phyloP scores from a whole-genome alignment of 768 basidiomycete genomes.

The Naganishia onofrii region DNA sequence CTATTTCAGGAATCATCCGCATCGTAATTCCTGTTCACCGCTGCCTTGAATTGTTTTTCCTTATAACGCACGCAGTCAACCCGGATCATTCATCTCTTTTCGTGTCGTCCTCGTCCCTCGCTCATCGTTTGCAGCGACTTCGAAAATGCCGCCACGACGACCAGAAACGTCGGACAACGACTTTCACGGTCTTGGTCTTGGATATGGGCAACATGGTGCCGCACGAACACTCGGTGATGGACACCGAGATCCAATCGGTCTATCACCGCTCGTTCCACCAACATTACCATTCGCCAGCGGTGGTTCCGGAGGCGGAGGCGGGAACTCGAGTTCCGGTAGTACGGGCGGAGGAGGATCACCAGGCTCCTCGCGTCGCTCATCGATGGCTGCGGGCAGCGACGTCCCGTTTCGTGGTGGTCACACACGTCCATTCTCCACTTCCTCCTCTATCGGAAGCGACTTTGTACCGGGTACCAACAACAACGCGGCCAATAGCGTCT shows the following conservation, averaged over 20 bases:
- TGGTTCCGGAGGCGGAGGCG: not conserved
- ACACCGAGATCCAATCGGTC: not conserved
- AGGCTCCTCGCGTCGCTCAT: not conserved
- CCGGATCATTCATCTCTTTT: too few relatives aligned
- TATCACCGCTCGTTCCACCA: slow-evolving; percentile 10
- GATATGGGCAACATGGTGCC: not conserved
- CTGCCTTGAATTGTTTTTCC: not conserved
- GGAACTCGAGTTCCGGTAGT: not conserved
- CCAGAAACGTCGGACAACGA: not conserved
- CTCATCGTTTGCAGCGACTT: too few relatives aligned
- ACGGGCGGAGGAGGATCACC: not conserved
- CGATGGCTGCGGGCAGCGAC: not conserved
- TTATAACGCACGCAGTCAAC: too few relatives aligned
- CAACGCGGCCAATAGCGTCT: not conserved
- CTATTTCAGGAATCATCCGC: too few relatives aligned
- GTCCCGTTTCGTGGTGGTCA: not conserved
- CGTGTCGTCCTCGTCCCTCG: too few relatives aligned
- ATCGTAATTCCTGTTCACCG: not conserved
- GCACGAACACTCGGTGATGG: too few relatives aligned
- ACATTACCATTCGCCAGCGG: slow-evolving; percentile 9
- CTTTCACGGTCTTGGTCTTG: not conserved
- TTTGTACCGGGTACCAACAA: not conserved
- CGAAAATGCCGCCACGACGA: too few relatives aligned
- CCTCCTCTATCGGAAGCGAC: slow-evolving; percentile 13
- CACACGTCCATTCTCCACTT: not conserved